Conservation (phyloP, 805 yeast genomes). For the Teunomyces cretensis region DNA sequence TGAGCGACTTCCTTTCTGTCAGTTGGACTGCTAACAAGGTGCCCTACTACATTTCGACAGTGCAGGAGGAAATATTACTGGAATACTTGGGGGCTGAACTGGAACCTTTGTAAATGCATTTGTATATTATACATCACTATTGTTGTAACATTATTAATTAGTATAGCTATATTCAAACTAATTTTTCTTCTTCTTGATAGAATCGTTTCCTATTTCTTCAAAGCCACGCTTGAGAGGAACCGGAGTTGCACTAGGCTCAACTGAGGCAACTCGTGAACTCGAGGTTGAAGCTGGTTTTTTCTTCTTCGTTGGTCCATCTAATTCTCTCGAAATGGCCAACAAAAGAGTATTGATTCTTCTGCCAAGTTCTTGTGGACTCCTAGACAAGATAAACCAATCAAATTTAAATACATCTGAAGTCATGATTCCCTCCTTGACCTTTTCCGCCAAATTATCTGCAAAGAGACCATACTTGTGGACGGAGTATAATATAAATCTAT, state of each 20-base stretch:
- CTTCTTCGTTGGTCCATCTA: slow-evolving; percentile 54
- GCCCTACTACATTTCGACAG: slow-evolving; percentile 74
- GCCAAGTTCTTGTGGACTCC: slow-evolving; percentile 70
- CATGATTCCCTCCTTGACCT: slow-evolving; percentile 62
- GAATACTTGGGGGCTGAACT: slow-evolving; percentile 25
- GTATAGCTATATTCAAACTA: not conserved
- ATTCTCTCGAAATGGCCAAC: slow-evolving; percentile 67
- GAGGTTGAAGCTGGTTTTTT: slow-evolving; percentile 17
- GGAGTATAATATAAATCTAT: slow-evolving; percentile 59
- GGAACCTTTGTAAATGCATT: not conserved
- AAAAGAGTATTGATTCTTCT: slow-evolving; percentile 68
- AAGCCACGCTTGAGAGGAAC: not conserved
- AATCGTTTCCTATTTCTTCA: not conserved
- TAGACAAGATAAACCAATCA: slow-evolving; percentile 71
- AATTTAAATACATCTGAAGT: slow-evolving; percentile 61
- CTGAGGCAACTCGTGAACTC: slow-evolving; percentile 34
- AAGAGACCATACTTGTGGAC: slow-evolving; percentile 67
- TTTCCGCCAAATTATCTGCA: slow-evolving; percentile 58
- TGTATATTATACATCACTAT: not conserved
- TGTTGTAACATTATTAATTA: not conserved
- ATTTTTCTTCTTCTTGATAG: slow-evolving; percentile 3
- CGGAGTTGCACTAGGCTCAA: slow-evolving; percentile 26
- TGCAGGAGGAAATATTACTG: slow-evolving; percentile 40
- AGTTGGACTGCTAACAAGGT: slow-evolving; percentile 91
- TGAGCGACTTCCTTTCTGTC: slow-evolving; percentile 70